Conservation (phyloP, 805 yeast genomes). For the Yamadazyma ubonensis region DNA sequence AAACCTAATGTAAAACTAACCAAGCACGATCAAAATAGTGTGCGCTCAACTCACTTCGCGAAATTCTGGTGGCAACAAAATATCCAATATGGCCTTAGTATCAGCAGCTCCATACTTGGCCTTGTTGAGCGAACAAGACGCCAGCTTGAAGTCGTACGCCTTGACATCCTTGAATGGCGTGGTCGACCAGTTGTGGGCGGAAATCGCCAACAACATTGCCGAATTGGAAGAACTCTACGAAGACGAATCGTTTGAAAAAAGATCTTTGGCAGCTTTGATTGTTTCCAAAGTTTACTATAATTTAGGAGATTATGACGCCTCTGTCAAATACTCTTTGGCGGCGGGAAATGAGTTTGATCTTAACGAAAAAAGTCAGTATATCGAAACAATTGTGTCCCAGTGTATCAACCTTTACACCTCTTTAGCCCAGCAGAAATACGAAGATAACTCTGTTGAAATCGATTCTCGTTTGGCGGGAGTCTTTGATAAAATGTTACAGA, state of each 20-base stretch:
- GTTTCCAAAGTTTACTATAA: conserved; percentile 90
- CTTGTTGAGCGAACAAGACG: conserved; percentile 78
- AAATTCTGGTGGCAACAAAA: conserved; percentile 13
- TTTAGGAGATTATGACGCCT: conserved; percentile 88
- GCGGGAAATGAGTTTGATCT: conserved; percentile 81
- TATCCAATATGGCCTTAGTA: conserved; percentile 53
- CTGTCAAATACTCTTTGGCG: conserved; percentile 83
- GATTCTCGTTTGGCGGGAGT: conserved; percentile 65
- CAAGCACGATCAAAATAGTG: no score
- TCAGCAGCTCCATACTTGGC: conserved; percentile 93
- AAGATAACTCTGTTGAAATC: conserved; percentile 31
- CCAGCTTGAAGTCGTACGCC: conserved; percentile 77
- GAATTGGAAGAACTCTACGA: conserved; percentile 91
- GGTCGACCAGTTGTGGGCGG: conserved; percentile 96
- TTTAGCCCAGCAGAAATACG: conserved; percentile 50
- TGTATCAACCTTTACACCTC: conserved; percentile 82
- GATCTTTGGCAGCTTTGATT: conserved; percentile 84
- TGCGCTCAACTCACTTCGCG: background rate
- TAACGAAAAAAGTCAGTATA: conserved; percentile 75
- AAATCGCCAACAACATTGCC: conserved; percentile 84
- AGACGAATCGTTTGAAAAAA: conserved; percentile 71
- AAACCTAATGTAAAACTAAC: no score
- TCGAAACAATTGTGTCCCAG: conserved; percentile 90
- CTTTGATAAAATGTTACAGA: conserved; percentile 82
- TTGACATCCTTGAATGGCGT: conserved; percentile 73